Percentiles rank a stretch among this genome's conserved stretches.
Evolutionary conservation across 352 stramenopile genomes (phyloP).

Genomic region (Globisporangium barbulae): DNA sequence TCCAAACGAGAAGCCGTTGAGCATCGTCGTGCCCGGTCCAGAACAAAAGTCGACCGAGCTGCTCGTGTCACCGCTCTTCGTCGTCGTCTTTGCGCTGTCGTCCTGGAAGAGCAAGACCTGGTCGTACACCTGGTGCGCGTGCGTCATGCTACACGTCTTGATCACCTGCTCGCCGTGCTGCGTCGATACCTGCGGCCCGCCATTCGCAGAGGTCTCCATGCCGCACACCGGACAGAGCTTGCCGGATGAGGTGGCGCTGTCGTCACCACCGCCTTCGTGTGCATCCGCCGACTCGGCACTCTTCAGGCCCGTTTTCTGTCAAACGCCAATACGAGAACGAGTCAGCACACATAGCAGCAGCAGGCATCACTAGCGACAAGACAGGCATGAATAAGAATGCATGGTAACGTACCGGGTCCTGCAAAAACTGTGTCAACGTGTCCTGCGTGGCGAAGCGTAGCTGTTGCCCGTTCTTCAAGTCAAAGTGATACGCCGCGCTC

Average conservation of each 20-base stretch:
- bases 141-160: constrained; percentile 67
- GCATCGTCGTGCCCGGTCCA: constrained; percentile 65
- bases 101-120: constrained; percentile 46
- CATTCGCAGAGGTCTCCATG: constrained; percentile 52
- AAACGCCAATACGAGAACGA: neutral
- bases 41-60: constrained; percentile 35
- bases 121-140: constrained; percentile 59
- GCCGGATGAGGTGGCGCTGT: constrained; percentile 13
- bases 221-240: constrained; percentile 64
- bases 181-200: constrained; percentile 51
- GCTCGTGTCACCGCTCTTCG: neutral
- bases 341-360: neutral
- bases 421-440: constrained; percentile 48
- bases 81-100: neutral
- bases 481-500: constrained; percentile 47
- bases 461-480: constrained; percentile 62
- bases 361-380: neutral
- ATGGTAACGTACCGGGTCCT: constrained; percentile 36
- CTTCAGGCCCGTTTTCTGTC: constrained; percentile 38
- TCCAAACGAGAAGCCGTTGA: constrained; percentile 64
- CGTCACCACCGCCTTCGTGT: neutral
- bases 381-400: neutral
- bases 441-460: constrained; percentile 54
- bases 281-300: constrained; percentile 30
- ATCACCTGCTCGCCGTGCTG: constrained; percentile 54